Evolutionary conservation across 78 protist species (phyloP).

Genomic region (Neovahlkampfia damariscottae): DNA sequence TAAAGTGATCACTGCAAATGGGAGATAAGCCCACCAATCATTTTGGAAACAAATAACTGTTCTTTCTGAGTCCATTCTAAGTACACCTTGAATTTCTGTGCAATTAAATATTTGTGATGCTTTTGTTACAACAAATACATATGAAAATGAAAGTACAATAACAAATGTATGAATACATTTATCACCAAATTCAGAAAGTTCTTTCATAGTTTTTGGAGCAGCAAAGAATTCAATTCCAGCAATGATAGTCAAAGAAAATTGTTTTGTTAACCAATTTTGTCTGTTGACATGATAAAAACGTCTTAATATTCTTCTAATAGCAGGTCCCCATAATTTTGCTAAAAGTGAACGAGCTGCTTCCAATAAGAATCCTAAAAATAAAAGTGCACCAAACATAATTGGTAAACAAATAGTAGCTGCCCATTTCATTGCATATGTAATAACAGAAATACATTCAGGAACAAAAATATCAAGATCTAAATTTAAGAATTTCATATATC

Average conservation of each 20-base stretch:
- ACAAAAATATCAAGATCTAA: not conserved
- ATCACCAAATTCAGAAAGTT: not conserved
- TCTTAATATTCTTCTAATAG: not conserved
- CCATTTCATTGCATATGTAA: not conserved
- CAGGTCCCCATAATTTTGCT: not conserved
- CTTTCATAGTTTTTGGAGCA: not conserved
- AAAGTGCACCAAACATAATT: not conserved
- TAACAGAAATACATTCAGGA: not conserved
- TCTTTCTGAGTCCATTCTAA: not conserved
- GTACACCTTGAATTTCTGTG: not conserved
- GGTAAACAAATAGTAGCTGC: not conserved
- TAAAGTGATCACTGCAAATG: not conserved
- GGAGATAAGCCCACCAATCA: not conserved
- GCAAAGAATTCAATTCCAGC: not conserved
- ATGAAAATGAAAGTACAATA: not conserved
- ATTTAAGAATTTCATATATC: not conserved
- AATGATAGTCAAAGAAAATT: not conserved
- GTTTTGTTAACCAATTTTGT: not conserved
- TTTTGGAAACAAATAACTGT: not conserved
- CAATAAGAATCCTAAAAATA: not conserved
- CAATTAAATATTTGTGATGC: not conserved
- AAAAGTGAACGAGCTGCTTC: not conserved
- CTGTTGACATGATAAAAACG: not conserved
- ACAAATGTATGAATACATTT: not conserved
- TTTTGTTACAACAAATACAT: not conserved